Percentiles rank a stretch among this genome's conserved stretches.
phyloP scores from a whole-genome alignment of 768 basidiomycete genomes.

The Lactarius tabidus region DNA sequence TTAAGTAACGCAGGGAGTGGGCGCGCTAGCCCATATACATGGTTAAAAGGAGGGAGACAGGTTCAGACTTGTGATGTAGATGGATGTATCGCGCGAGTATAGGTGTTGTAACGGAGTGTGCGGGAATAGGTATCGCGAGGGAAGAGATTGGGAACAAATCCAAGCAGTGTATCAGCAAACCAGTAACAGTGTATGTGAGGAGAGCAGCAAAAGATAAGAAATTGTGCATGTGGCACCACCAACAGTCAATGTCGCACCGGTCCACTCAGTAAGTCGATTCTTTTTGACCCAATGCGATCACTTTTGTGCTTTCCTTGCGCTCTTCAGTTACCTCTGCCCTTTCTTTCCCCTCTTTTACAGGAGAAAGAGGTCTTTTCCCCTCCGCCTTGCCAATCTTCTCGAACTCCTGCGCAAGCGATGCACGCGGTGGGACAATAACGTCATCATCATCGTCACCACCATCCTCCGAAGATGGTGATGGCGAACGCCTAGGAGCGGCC shows the following conservation, averaged over 20 bases:
- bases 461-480: conserved; percentile 12
- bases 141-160: conserved; percentile 9
- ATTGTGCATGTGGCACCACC: not conserved
- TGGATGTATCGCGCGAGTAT: conserved; percentile 14
- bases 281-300: not conserved
- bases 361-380: not conserved
- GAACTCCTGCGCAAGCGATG: conserved; percentile 20
- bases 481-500: conserved; percentile 9
- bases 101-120: not conserved
- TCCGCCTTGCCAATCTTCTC: conserved; percentile 18
- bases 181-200: conserved; percentile 3
- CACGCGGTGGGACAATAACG: conserved; percentile 9
- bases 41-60: not conserved
- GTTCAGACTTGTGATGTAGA: not conserved
- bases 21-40: not conserved
- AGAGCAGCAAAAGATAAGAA: not conserved
- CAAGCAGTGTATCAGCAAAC: conserved; percentile 14
- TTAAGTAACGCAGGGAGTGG: conserved; percentile 5
- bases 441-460: conserved; percentile 15
- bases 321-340: not conserved
- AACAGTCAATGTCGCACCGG: not conserved
- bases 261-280: not conserved
- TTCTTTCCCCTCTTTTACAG: conserved; percentile 7
- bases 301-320: conserved; percentile 4
- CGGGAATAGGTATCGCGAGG: conserved; percentile 16